Evolutionary conservation across 805 yeast species (phyloP).

Genomic region (Candida broadrunensis): DNA sequence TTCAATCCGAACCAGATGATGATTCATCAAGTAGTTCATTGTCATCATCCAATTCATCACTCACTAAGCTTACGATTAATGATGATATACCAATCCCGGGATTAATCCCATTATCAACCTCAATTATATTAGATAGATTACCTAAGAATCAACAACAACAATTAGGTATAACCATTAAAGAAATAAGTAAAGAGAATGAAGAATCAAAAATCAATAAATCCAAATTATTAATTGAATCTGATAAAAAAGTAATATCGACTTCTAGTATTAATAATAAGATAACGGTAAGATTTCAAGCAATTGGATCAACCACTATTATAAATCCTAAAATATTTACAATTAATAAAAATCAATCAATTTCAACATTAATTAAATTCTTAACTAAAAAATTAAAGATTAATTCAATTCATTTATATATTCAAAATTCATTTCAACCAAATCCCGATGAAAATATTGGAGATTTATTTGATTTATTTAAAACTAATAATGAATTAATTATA

Average conservation of each 20-base stretch:
- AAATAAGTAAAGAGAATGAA: background rate
- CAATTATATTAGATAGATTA: constrained; percentile 11
- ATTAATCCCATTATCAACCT: constrained; percentile 17
- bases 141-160: constrained; percentile 8
- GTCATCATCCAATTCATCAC: constrained; percentile 2
- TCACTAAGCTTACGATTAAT: background rate
- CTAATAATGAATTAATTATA: constrained; percentile 33
- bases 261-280: constrained; percentile 23
- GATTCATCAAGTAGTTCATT: constrained; percentile 1
- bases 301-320: constrained; percentile 54
- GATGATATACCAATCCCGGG: constrained; percentile 7
- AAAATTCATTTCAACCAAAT: constrained; percentile 39
- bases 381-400: constrained; percentile 32
- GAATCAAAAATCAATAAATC: background rate
- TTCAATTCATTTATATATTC: constrained; percentile 29
- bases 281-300: constrained; percentile 54
- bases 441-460: constrained; percentile 39
- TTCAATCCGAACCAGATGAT: constrained; percentile 8
- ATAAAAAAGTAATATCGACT: too few species aligned
- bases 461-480: constrained; percentile 25
- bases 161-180: constrained; percentile 5
- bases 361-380: constrained; percentile 45
- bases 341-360: constrained; percentile 43
- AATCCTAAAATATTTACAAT: constrained; percentile 51
- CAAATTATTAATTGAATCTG: background rate